phyloP scores from a whole-genome alignment of 495 filamentous ascomycete genomes.

The Lasiosphaeris hirsuta region DNA sequence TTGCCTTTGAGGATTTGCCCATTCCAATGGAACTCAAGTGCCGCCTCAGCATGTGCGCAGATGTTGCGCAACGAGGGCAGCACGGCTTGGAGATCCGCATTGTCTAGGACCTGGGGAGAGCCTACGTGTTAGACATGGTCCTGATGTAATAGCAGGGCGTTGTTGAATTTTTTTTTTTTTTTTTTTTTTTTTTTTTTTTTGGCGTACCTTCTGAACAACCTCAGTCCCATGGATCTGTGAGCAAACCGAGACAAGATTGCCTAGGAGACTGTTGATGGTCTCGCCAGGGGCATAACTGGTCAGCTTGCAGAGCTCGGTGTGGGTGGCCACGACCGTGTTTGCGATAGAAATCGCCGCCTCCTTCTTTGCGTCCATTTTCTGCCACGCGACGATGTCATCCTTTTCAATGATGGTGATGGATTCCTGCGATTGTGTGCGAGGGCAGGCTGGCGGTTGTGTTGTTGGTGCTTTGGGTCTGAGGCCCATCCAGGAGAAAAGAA shows the following conservation, averaged over 20 bases:
- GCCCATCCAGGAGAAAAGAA: constrained; percentile 15
- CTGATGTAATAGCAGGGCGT: too few species aligned
- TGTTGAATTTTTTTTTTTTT: too few species aligned
- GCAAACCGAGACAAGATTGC: constrained; percentile 25
- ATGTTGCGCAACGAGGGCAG: constrained; percentile 26
- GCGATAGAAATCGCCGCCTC: not conserved
- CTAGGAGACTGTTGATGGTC: constrained; percentile 23
- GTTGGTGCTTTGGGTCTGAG: constrained; percentile 12
- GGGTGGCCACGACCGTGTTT: constrained; percentile 16
- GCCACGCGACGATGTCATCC: constrained; percentile 9
- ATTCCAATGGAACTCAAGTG: constrained; percentile 28
- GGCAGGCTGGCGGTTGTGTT: not conserved
- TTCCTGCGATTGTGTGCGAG: constrained; percentile 15
- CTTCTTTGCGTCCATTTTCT: not conserved
- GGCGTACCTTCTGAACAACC: constrained; percentile 19
- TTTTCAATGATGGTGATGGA: constrained; percentile 26
- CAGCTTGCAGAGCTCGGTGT: constrained; percentile 21
- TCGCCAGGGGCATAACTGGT: constrained; percentile 14
- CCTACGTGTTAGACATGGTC: too few species aligned
- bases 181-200: too few species aligned
- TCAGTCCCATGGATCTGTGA: constrained; percentile 24
- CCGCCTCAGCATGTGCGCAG: constrained; percentile 24
- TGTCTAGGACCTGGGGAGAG: constrained; percentile 17
- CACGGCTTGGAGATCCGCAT: constrained; percentile 12
- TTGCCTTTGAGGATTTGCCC: constrained; percentile 12